Conservation (phyloP, 2,329 filamentous ascomycete species). For the Alternaria gansuensis region DNA sequence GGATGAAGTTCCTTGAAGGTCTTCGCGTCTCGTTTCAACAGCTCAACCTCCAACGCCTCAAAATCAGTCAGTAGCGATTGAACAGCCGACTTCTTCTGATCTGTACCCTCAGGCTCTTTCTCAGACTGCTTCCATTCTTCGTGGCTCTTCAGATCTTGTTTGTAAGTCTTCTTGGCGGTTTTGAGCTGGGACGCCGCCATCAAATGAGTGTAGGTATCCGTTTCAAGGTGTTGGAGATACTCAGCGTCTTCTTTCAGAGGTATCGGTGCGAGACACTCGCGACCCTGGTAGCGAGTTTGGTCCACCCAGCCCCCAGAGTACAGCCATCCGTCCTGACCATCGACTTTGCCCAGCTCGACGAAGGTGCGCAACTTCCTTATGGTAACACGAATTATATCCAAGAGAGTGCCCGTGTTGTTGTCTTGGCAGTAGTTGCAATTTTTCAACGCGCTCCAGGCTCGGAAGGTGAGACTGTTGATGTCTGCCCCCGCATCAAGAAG, state of each 20-base stretch:
- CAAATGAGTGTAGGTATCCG: conserved; percentile 69
- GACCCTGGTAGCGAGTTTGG: neutral
- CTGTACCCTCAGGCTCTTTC: conserved; percentile 41
- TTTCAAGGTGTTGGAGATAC: conserved; percentile 62
- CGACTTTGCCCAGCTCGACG: conserved; percentile 17
- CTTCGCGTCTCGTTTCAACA: conserved; percentile 70
- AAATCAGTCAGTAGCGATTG: conserved; percentile 62
- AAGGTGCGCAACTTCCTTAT: conserved; percentile 50
- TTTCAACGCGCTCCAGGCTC: conserved; percentile 43
- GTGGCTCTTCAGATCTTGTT: conserved; percentile 48
- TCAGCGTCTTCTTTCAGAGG: conserved; percentile 55
- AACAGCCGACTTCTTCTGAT: conserved; percentile 67
- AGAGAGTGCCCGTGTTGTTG: conserved; percentile 58
- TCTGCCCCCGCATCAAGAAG: conserved; percentile 72
- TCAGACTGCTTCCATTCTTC: conserved; percentile 29
- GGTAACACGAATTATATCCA: conserved; percentile 68
- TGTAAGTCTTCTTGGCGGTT: conserved; percentile 50
- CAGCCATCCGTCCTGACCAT: conserved; percentile 5
- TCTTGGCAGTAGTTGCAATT: conserved; percentile 44
- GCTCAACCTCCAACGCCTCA: conserved; percentile 62
- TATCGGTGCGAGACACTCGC: conserved; percentile 9
- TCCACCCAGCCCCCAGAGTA: conserved; percentile 10
- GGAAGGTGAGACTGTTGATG: conserved; percentile 66
- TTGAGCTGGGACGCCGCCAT: conserved; percentile 58
- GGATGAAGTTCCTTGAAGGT: conserved; percentile 72